phyloP scores from a whole-genome alignment of 345 rosid genomes.

The Clausena lansium region DNA sequence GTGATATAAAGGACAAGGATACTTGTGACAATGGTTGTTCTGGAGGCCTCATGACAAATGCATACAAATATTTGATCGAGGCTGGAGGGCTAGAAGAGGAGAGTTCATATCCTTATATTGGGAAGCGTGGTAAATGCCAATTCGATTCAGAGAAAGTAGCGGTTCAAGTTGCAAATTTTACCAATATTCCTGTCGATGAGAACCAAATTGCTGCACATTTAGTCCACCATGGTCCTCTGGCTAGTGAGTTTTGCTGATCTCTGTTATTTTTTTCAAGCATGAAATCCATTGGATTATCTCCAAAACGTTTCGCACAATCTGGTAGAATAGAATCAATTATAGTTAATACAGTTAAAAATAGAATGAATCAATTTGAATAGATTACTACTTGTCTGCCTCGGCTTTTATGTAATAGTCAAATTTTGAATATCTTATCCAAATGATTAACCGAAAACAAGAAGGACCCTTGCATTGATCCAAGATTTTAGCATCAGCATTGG shows the following conservation, averaged over 20 bases:
- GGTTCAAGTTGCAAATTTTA: conserved; percentile 57
- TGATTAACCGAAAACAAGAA: too few relatives aligned
- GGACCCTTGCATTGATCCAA: too few relatives aligned
- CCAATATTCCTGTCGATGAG: conserved; percentile 63
- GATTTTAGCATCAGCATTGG: too few relatives aligned
- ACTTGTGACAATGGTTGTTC: conserved; percentile 74
- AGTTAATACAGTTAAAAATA: too few relatives aligned
- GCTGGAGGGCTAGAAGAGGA: conserved; percentile 84
- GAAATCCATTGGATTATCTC: neutral
- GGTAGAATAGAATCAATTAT: neutral
- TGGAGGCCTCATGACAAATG: conserved; percentile 94
- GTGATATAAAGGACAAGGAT: conserved; percentile 57
- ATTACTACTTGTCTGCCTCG: too few relatives aligned
- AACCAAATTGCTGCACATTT: conserved; percentile 68
- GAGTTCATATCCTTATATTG: conserved; percentile 60
- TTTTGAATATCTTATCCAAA: too few relatives aligned
- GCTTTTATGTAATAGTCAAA: too few relatives aligned
- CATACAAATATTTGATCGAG: conserved; percentile 66
- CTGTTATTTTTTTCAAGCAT: neutral
- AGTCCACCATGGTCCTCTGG: conserved; percentile 77
- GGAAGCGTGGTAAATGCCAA: conserved; percentile 62
- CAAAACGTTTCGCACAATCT: neutral
- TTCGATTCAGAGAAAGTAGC: conserved; percentile 51
- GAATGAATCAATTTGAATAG: too few relatives aligned
- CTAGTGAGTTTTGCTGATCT: conserved; percentile 35